These are phyloP conservation scores for Stemphylium beticola DNA, from an alignment of 2,329 filamentous ascomycete genomes.

Conservation along the genomic window DNA sequence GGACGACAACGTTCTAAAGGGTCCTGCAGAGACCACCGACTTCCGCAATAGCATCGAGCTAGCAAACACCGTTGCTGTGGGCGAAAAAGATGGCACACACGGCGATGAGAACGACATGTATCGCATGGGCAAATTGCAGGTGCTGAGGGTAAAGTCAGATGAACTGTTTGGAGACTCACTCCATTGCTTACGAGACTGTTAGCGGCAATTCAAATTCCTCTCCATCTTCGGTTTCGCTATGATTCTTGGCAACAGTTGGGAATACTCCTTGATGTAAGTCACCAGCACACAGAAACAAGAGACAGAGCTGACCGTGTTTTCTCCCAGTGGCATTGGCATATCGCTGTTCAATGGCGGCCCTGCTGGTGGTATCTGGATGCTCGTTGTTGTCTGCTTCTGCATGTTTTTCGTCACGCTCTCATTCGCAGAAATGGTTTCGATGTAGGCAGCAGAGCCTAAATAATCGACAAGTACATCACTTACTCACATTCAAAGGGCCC, in stretches of 20 bases:
- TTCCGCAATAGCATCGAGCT: slow-evolving; percentile 4
- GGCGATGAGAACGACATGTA: slow-evolving; percentile 25
- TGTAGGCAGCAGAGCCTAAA: slow-evolving; percentile 12
- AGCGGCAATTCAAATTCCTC: slow-evolving; percentile 22
- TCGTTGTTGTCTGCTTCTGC: slow-evolving; percentile 19
- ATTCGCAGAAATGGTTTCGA: slow-evolving; percentile 43
- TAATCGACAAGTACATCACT: not conserved
- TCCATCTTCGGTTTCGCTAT: slow-evolving; percentile 22
- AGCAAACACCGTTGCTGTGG: not conserved
- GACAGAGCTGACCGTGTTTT: not conserved
- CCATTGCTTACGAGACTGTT: not conserved
- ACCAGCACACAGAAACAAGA: too few relatives aligned
- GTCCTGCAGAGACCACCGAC: not conserved
- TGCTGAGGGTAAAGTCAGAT: slow-evolving; percentile 13
- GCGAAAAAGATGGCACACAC: slow-evolving; percentile 4
- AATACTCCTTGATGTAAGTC: slow-evolving; percentile 21
- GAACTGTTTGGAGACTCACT: not conserved
- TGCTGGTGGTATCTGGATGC: slow-evolving; percentile 33
- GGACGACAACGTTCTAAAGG: slow-evolving; percentile 1
- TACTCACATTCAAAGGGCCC: slow-evolving; percentile 5
- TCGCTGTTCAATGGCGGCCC: slow-evolving; percentile 15
- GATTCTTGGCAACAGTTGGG: slow-evolving; percentile 23
- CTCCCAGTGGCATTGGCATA: slow-evolving; percentile 3
- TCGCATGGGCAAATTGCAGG: slow-evolving; percentile 28
- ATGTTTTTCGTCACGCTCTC: slow-evolving; percentile 32